A percentile compares a stretch with the other conserved stretches of the same genome.
Evolutionary conservation across 2,329 filamentous ascomycete species (phyloP).

Genomic region (Fusarium domesticum): DNA sequence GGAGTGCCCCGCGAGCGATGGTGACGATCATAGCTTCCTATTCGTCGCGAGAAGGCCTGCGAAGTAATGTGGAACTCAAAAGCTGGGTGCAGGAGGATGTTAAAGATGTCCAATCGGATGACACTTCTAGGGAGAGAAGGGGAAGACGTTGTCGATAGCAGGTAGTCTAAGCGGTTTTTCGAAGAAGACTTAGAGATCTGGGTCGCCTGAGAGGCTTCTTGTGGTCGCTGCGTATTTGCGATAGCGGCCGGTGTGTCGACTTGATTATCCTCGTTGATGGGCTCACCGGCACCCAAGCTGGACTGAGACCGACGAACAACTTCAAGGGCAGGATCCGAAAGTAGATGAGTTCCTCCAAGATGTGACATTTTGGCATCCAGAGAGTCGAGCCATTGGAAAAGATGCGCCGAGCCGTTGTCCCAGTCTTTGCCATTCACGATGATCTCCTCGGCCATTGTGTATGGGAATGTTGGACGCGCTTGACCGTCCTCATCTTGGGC

Average conservation of each 20-base stretch:
- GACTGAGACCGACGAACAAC: slow-evolving; percentile 6
- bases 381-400: slow-evolving; percentile 9
- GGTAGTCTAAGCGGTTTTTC: not conserved
- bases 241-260: not conserved
- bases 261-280: slow-evolving; percentile 1
- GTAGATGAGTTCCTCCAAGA: slow-evolving; percentile 5
- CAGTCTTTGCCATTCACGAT: not conserved
- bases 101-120: slow-evolving; percentile 8
- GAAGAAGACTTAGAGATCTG: too few species aligned
- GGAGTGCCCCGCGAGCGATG: slow-evolving; percentile 10
- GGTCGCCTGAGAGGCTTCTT: too few species aligned
- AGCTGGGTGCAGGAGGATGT: slow-evolving; percentile 5
- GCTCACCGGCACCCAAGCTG: slow-evolving; percentile 6
- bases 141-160: not conserved
- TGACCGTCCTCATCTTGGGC: not conserved
- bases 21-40: slow-evolving; percentile 10
- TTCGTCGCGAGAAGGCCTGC: slow-evolving; percentile 7
- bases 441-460: not conserved
- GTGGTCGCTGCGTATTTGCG: slow-evolving; percentile 1
- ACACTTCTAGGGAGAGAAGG: slow-evolving; percentile 2
- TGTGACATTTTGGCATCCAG: slow-evolving; percentile 9
- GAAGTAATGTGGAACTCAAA: slow-evolving; percentile 8
- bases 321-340: slow-evolving; percentile 4
- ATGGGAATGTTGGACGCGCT: not conserved
- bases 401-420: not conserved